Evolutionary conservation across 2,329 filamentous ascomycete genomes (phyloP).

Genomic region (Knufia fluminis): DNA sequence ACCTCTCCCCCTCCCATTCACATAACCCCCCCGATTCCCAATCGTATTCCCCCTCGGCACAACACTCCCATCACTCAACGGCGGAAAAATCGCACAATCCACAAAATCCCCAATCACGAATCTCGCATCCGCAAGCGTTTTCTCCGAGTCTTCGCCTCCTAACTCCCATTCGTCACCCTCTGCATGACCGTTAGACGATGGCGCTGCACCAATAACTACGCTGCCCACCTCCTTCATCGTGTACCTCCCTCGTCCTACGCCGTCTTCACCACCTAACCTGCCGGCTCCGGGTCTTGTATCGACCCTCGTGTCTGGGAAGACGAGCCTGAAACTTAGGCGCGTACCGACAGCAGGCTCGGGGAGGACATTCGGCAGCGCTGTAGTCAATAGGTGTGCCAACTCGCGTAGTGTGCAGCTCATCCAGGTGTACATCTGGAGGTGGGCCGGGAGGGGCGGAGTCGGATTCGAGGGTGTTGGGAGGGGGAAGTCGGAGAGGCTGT

Average conservation of each 20-base stretch:
- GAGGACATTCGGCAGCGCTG: conserved; percentile 58
- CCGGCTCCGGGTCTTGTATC: conserved; percentile 28
- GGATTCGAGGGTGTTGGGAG: conserved; percentile 44
- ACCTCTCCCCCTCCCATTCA: conserved; percentile 33
- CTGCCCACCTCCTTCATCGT: conserved; percentile 73
- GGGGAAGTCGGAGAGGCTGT: conserved; percentile 42
- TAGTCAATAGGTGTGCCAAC: conserved; percentile 66
- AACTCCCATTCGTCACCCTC: conserved; percentile 31
- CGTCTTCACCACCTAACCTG: conserved; percentile 23
- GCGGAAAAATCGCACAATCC: conserved; percentile 70
- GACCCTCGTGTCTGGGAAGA: conserved; percentile 64
- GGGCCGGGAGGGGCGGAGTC: conserved; percentile 49
- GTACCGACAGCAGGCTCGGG: conserved; percentile 70
- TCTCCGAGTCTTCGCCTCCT: conserved; percentile 54
- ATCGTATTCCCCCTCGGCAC: conserved; percentile 34
- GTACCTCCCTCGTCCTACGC: conserved; percentile 53
- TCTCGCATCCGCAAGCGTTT: conserved; percentile 64
- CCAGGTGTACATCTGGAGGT: conserved; percentile 81
- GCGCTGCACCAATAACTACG: conserved; percentile 67
- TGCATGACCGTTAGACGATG: conserved; percentile 29
- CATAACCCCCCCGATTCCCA: conserved; percentile 28
- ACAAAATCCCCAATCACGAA: conserved; percentile 89
- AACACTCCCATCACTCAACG: conserved; percentile 59
- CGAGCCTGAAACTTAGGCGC: conserved; percentile 74
- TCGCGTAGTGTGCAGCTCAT: conserved; percentile 70